These are phyloP conservation scores for Kluyveromyces lactis DNA, from an alignment of 805 yeast genomes.

Conservation along the genomic window DNA sequence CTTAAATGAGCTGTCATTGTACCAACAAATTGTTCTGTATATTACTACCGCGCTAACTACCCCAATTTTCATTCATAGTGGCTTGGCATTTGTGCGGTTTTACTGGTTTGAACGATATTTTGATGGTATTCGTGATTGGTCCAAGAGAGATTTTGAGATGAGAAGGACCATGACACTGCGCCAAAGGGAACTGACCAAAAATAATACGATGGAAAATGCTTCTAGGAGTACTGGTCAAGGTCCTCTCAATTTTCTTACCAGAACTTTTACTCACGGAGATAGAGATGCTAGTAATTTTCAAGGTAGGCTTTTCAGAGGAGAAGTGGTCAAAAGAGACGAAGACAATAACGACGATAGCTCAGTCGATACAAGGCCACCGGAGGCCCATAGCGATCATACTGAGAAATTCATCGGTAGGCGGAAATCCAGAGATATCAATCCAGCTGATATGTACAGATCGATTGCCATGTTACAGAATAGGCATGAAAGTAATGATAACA, in stretches of 20 bases:
- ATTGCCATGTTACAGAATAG: slow-evolving; percentile 67
- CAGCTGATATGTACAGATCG: slow-evolving; percentile 78
- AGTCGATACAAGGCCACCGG: slow-evolving; percentile 4
- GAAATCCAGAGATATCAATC: slow-evolving; percentile 48
- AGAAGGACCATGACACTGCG: slow-evolving; percentile 49
- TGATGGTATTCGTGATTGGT: slow-evolving; percentile 67
- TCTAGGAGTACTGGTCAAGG: not conserved
- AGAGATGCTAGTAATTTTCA: slow-evolving; percentile 21
- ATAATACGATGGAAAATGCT: slow-evolving; percentile 2
- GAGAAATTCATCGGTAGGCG: slow-evolving; percentile 29
- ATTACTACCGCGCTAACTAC: slow-evolving; percentile 59
- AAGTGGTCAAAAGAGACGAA: slow-evolving; percentile 27
- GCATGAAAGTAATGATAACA: slow-evolving; percentile 36
- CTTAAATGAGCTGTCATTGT: slow-evolving; percentile 51
- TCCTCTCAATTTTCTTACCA: not conserved
- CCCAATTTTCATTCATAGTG: slow-evolving; percentile 82
- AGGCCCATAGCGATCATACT: not conserved
- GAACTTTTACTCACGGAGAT: not conserved
- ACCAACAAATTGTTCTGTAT: slow-evolving; percentile 75
- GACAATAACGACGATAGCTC: slow-evolving; percentile 10
- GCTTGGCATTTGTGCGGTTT: slow-evolving; percentile 65
- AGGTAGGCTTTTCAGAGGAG: slow-evolving; percentile 29
- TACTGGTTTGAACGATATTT: slow-evolving; percentile 87
- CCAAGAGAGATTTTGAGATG: slow-evolving; percentile 74
- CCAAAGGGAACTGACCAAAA: slow-evolving; percentile 25